phyloP scores from a whole-genome alignment of 345 rosid genomes.

The Citrus sp. region DNA sequence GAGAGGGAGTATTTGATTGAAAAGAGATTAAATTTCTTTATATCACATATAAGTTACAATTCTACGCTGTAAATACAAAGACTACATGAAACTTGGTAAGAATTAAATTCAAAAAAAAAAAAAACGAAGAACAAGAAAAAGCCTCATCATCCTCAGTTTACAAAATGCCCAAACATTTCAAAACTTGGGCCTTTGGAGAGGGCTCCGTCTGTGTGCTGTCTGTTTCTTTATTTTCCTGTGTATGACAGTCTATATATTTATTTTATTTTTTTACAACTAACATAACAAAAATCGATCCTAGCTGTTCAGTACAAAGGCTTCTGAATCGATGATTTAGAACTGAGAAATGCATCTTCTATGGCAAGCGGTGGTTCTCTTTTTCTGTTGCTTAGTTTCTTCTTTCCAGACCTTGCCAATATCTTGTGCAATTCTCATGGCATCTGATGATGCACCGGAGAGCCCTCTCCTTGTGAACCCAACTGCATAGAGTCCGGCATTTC shows the following conservation, averaged over 20 bases:
- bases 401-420: conserved; percentile 85
- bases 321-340: conserved; percentile 22
- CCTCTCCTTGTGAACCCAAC: conserved; percentile 95
- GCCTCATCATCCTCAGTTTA: conserved; percentile 57
- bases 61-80: conserved; percentile 14
- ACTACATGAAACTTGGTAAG: not conserved
- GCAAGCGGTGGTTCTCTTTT: conserved; percentile 43
- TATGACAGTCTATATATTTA: not conserved
- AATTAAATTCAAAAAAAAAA: not conserved
- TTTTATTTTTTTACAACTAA: conserved; percentile 11
- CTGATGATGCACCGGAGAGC: conserved; percentile 77
- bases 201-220: conserved; percentile 37
- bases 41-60: not conserved
- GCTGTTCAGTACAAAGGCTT: not conserved
- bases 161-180: conserved; percentile 48
- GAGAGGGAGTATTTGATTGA: not conserved
- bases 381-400: conserved; percentile 66
- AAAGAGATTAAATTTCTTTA: conserved; percentile 2
- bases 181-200: conserved; percentile 59
- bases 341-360: conserved; percentile 75
- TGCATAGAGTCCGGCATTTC: conserved; percentile 73
- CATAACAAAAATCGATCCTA: not conserved
- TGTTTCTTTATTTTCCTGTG: conserved; percentile 4
- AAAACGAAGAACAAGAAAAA: not conserved
- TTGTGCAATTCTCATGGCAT: conserved; percentile 64